Evolutionary conservation across 2,329 filamentous ascomycete genomes (phyloP).

Genomic region (Diaporthe helianthi): DNA sequence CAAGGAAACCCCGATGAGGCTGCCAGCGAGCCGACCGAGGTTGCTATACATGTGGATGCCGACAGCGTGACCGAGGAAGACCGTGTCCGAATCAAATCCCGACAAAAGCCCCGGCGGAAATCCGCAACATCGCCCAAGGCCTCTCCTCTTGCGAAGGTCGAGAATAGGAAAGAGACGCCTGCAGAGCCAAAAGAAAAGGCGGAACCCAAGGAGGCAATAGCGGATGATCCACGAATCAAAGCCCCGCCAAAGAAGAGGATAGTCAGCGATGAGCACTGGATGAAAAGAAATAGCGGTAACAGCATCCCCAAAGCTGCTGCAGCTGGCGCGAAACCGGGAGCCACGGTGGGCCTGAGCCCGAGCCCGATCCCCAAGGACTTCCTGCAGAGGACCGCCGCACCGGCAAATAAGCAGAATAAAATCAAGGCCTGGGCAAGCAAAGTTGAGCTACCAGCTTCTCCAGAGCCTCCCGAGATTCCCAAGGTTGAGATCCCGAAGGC

Average conservation of each 20-base stretch:
- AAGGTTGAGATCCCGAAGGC: slow-evolving; percentile 41
- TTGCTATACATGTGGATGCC: slow-evolving; percentile 66
- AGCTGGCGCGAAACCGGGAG: slow-evolving; percentile 41
- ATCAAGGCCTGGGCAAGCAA: slow-evolving; percentile 67
- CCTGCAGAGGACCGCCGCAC: slow-evolving; percentile 57
- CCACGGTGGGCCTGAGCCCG: slow-evolving; percentile 37
- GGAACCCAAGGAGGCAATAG: slow-evolving; percentile 38
- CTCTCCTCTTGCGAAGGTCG: slow-evolving; percentile 41
- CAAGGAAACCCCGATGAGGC: slow-evolving; percentile 58
- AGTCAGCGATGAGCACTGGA: slow-evolving; percentile 92
- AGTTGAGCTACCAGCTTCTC: slow-evolving; percentile 57
- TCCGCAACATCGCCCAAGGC: slow-evolving; percentile 38
- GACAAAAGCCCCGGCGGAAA: slow-evolving; percentile 51
- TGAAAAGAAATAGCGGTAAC: slow-evolving; percentile 53
- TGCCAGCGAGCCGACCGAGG: slow-evolving; percentile 64
- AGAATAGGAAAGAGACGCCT: slow-evolving; percentile 37
- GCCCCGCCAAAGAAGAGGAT: slow-evolving; percentile 86
- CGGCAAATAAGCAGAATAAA: slow-evolving; percentile 64
- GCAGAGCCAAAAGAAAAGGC: slow-evolving; percentile 31
- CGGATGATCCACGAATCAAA: slow-evolving; percentile 52
- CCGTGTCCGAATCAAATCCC: slow-evolving; percentile 62
- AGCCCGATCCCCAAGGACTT: slow-evolving; percentile 66
- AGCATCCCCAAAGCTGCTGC: slow-evolving; percentile 37
- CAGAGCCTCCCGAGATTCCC: slow-evolving; percentile 46
- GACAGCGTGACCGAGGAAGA: slow-evolving; percentile 68